Percentiles rank a stretch among this genome's conserved stretches.
These are phyloP conservation scores for Geotrichum bryndzae DNA, from an alignment of 1,139 yeast genomes.

Conservation along the genomic window DNA sequence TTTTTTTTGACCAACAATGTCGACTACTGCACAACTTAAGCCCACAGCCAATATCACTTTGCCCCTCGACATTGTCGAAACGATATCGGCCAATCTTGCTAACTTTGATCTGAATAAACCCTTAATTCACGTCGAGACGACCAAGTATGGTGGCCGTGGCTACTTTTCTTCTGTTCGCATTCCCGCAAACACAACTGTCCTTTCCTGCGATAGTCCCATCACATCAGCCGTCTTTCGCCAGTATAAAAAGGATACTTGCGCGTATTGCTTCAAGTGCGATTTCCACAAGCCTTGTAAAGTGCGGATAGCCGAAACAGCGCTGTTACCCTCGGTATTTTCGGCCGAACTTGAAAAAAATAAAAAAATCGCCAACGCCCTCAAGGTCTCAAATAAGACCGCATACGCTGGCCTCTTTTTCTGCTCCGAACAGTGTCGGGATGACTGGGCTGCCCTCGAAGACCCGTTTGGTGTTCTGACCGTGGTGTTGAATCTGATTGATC, in stretches of 20 bases:
- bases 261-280: constrained; percentile 48
- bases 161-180: constrained; percentile 48
- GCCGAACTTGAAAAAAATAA: neutral
- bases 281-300: constrained; percentile 46
- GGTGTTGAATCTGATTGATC: constrained; percentile 34
- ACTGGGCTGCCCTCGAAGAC: constrained; percentile 35
- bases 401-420: constrained; percentile 55
- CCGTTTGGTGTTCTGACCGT: constrained; percentile 31
- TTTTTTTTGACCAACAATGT: neutral
- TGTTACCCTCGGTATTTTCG: neutral
- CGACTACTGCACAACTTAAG: neutral
- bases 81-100: neutral
- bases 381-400: constrained; percentile 21
- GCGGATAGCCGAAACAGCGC: constrained; percentile 19
- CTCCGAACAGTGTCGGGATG: constrained; percentile 40
- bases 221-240: constrained; percentile 48
- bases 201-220: constrained; percentile 41
- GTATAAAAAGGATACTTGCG: constrained; percentile 62
- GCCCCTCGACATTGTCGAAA: neutral
- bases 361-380: constrained; percentile 21
- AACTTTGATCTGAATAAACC: neutral
- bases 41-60: neutral
- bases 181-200: constrained; percentile 41
- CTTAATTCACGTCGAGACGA: constrained; percentile 22
- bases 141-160: constrained; percentile 52